These are phyloP conservation scores for Verbascum thapsus DNA, from an alignment of 257 asterid species.

Conservation along the genomic window DNA sequence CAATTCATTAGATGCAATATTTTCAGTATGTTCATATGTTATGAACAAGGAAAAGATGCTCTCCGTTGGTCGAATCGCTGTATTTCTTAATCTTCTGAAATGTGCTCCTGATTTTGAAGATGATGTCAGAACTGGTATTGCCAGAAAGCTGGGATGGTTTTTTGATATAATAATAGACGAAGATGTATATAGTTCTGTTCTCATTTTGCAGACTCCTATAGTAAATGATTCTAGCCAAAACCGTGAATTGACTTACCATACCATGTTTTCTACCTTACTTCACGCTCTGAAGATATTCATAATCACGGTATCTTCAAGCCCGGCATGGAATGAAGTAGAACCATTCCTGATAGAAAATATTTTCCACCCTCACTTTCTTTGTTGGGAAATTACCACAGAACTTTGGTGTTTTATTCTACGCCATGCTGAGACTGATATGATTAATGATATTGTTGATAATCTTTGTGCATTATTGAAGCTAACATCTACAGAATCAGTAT, in stretches of 20 bases:
- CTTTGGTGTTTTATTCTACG: constrained; percentile 87
- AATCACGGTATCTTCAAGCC: constrained; percentile 67
- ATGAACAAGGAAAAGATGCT: constrained; percentile 51
- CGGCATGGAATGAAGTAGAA: constrained; percentile 71
- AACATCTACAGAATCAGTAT: constrained; percentile 53
- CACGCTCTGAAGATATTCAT: constrained; percentile 78
- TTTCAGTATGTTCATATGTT: constrained; percentile 43
- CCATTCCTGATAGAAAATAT: constrained; percentile 70
- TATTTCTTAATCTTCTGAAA: constrained; percentile 63
- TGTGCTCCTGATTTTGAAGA: constrained; percentile 78
- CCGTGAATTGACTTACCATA: constrained; percentile 55
- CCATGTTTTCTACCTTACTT: constrained; percentile 55
- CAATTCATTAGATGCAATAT: constrained; percentile 42
- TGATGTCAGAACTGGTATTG: constrained; percentile 57
- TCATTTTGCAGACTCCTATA: constrained; percentile 54
- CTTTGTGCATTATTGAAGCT: constrained; percentile 59
- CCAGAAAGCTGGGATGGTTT: constrained; percentile 88
- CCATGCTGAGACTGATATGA: constrained; percentile 64
- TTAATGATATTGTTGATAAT: constrained; percentile 52
- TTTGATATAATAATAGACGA: constrained; percentile 63
- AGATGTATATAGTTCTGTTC: constrained; percentile 61
- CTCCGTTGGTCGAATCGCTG: constrained; percentile 59
- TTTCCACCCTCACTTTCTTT: constrained; percentile 88
- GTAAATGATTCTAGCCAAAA: constrained; percentile 44
- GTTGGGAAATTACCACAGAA: constrained; percentile 77